A percentile compares a stretch with the other conserved stretches of the same genome.
Conservation (phyloP, 1,284 basidiomycete genomes). For the Mycena citricolor region DNA sequence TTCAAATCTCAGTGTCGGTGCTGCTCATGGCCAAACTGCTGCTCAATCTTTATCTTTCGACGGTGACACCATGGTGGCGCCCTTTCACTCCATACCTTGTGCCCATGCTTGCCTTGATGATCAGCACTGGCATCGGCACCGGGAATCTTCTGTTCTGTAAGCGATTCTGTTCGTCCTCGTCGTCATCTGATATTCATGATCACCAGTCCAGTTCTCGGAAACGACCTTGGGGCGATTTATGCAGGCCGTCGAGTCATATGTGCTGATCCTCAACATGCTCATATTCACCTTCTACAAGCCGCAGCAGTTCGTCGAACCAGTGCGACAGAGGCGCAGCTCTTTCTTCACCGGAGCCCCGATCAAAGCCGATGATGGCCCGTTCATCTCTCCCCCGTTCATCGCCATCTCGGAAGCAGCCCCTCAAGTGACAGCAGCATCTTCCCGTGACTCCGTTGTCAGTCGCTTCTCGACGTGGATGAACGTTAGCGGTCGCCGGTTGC, state of each 20-base stretch:
- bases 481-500: slow-evolving; percentile 25
- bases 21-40: slow-evolving; percentile 64
- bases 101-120: slow-evolving; percentile 50
- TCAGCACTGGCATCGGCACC: slow-evolving; percentile 54
- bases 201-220: slow-evolving; percentile 66
- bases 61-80: slow-evolving; percentile 40
- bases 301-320: slow-evolving; percentile 18
- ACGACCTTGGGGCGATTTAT: slow-evolving; percentile 68
- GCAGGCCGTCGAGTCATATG: slow-evolving; percentile 64
- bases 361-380: slow-evolving; percentile 6
- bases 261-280: slow-evolving; percentile 57
- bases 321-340: slow-evolving; percentile 13
- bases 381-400: neutral
- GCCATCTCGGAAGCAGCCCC: slow-evolving; percentile 16
- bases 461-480: slow-evolving; percentile 38
- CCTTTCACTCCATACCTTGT: slow-evolving; percentile 49
- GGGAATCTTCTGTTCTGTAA: slow-evolving; percentile 61
- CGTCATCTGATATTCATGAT: slow-evolving; percentile 15
- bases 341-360: slow-evolving; percentile 11
- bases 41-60: slow-evolving; percentile 53
- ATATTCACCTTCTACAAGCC: slow-evolving; percentile 48
- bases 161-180: slow-evolving; percentile 30
- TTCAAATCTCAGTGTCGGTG: slow-evolving; percentile 58
- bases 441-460: slow-evolving; percentile 27
- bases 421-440: slow-evolving; percentile 3